Percentiles rank a stretch among this genome's conserved stretches.
Conservation (phyloP, 805 yeast genomes). For the Cyberlindnera euphorbiiphila region DNA sequence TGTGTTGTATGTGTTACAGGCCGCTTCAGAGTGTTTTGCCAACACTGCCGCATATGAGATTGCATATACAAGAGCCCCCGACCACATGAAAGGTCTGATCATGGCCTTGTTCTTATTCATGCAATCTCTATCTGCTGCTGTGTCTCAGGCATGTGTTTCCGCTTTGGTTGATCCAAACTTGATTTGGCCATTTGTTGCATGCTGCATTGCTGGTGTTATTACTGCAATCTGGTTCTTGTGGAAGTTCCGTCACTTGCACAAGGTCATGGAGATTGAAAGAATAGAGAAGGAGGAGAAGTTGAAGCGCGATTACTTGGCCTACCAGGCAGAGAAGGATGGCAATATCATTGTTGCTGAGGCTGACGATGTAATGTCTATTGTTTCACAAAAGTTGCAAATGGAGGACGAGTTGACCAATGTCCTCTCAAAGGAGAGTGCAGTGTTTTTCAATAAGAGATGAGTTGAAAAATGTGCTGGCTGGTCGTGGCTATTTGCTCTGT, state of each 20-base stretch:
- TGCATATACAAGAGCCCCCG: slow-evolving; percentile 81
- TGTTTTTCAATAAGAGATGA: background rate
- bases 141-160: slow-evolving; percentile 72
- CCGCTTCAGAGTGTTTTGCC: slow-evolving; percentile 73
- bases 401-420: background rate
- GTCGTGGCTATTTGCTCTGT: background rate
- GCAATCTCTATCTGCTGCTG: slow-evolving; percentile 73
- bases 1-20: slow-evolving; percentile 65
- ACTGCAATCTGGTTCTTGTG: slow-evolving; percentile 55
- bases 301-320: slow-evolving; percentile 14
- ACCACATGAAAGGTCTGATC: slow-evolving; percentile 40
- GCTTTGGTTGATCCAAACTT: slow-evolving; percentile 66
- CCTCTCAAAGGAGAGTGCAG: slow-evolving; percentile 1
- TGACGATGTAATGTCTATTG: slow-evolving; percentile 1
- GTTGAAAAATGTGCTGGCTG: background rate
- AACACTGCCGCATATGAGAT: slow-evolving; percentile 80
- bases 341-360: background rate
- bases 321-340: slow-evolving; percentile 37
- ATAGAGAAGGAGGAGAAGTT: slow-evolving; percentile 17
- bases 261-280: slow-evolving; percentile 22
- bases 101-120: slow-evolving; percentile 60
- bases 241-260: slow-evolving; percentile 22
- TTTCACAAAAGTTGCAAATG: background rate
- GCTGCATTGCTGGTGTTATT: slow-evolving; percentile 53
- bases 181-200: slow-evolving; percentile 64